These are phyloP conservation scores for Cladosporium austrohemisphaericum DNA, from an alignment of 2,329 filamentous ascomycete genomes.

Conservation along the genomic window DNA sequence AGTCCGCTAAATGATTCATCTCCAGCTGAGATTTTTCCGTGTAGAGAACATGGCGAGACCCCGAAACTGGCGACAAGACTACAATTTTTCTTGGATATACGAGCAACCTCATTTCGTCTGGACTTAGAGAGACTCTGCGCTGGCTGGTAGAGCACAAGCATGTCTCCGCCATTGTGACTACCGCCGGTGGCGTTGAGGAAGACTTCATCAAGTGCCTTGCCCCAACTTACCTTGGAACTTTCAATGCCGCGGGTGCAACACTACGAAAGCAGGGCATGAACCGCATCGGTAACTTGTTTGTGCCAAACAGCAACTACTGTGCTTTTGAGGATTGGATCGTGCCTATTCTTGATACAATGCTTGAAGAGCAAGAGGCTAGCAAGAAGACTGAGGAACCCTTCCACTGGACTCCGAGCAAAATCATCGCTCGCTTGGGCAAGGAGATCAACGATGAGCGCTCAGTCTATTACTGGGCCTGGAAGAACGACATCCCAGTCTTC, in stretches of 20 bases:
- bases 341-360: constrained; percentile 89
- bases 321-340: constrained; percentile 97
- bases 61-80: constrained; percentile 72
- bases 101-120: constrained; percentile 94
- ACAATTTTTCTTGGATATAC: constrained; percentile 98
- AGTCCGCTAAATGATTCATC: neutral
- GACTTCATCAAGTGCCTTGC: constrained; percentile 98
- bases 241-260: constrained; percentile 69
- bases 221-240: constrained; percentile 87
- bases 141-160: constrained; percentile 92
- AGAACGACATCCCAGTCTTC: constrained; percentile 95
- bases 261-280: constrained; percentile 86
- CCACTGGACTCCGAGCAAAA: constrained; percentile 90
- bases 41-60: constrained; percentile 70
- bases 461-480: constrained; percentile 96
- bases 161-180: constrained; percentile 89
- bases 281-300: constrained; percentile 90
- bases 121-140: constrained; percentile 82
- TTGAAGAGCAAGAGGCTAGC: constrained; percentile 84
- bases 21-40: constrained; percentile 3
- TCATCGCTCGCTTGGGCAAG: constrained; percentile 83
- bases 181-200: constrained; percentile 91
- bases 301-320: constrained; percentile 97
- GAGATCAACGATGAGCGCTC: constrained; percentile 91
- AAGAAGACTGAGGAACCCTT: constrained; percentile 59